Conservation (phyloP, 2,329 filamentous ascomycete genomes). For the Xylariomycetidae sp. region DNA sequence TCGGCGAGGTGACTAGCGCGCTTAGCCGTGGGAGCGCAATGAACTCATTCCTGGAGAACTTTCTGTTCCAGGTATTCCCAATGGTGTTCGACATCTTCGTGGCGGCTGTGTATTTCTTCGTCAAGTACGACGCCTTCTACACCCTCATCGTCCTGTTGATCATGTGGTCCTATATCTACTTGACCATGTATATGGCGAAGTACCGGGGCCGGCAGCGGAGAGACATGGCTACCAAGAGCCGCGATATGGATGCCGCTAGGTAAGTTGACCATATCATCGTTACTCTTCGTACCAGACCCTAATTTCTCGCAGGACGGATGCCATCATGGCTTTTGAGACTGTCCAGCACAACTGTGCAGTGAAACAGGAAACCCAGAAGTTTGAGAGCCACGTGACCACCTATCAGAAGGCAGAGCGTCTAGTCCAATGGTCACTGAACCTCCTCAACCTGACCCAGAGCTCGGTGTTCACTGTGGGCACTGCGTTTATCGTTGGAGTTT, state of each 20-base stretch:
- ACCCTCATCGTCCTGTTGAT: conserved; percentile 43
- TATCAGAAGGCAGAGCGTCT: conserved; percentile 55
- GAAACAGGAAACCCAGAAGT: conserved; percentile 52
- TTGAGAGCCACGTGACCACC: conserved; percentile 48
- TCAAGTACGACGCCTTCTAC: conserved; percentile 43
- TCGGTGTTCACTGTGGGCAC: conserved; percentile 59
- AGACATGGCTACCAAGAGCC: conserved; percentile 37
- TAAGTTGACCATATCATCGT: conserved; percentile 10
- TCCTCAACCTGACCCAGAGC: conserved; percentile 59
- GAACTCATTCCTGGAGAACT: conserved; percentile 44
- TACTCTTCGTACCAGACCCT: neutral
- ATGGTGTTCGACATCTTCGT: conserved; percentile 46
- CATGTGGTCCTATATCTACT: conserved; percentile 45
- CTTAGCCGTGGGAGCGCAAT: conserved; percentile 42
- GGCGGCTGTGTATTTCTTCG: conserved; percentile 42
- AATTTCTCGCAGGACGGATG: conserved; percentile 32
- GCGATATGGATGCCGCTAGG: conserved; percentile 46
- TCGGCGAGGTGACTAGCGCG: conserved; percentile 48
- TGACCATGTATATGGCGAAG: conserved; percentile 47
- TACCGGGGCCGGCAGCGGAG: conserved; percentile 38
- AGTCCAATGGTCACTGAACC: conserved; percentile 51
- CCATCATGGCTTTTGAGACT: conserved; percentile 48
- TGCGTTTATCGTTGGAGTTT: conserved; percentile 56
- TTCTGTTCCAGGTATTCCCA: conserved; percentile 45
- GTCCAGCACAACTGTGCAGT: conserved; percentile 64